These are phyloP conservation scores for Penicillium subrubescens DNA, from an alignment of 495 filamentous ascomycete species.

Conservation along the genomic window DNA sequence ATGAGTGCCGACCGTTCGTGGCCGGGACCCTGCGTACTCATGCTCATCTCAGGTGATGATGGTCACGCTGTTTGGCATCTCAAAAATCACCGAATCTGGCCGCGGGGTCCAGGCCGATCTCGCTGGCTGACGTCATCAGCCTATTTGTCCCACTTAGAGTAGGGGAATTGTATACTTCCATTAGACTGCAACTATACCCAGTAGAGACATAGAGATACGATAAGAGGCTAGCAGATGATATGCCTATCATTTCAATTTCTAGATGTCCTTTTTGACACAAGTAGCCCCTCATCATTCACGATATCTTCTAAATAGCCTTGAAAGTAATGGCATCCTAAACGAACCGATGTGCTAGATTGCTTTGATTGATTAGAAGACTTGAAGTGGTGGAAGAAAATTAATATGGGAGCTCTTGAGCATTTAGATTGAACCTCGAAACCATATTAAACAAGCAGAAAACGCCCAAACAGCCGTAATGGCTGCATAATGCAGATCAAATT, in stretches of 20 bases:
- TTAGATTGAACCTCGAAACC: neutral
- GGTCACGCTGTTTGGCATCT: neutral
- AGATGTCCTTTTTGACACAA: neutral
- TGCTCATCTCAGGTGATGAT: conserved; percentile 17
- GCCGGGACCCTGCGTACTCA: conserved; percentile 25
- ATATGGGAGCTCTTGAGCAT: neutral
- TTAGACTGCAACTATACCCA: neutral
- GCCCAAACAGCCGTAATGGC: conserved; percentile 1
- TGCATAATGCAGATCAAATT: conserved; percentile 14
- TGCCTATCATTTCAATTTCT: neutral
- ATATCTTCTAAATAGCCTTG: neutral
- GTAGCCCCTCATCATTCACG: neutral
- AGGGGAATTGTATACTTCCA: neutral
- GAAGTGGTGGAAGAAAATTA: neutral
- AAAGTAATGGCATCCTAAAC: neutral
- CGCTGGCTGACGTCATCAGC: conserved; percentile 32
- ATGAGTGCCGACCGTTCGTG: conserved; percentile 65
- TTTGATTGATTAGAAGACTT: neutral
- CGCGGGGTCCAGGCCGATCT: conserved; percentile 21
- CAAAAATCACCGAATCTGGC: conserved; percentile 13
- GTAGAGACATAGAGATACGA: neutral
- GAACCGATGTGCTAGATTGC: neutral
- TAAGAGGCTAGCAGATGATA: neutral
- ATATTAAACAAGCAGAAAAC: neutral
- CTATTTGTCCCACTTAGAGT: neutral